A percentile compares a stretch with the other conserved stretches of the same genome.
Evolutionary conservation across 805 yeast species (phyloP).

Genomic region (Metschnikowia matae): DNA sequence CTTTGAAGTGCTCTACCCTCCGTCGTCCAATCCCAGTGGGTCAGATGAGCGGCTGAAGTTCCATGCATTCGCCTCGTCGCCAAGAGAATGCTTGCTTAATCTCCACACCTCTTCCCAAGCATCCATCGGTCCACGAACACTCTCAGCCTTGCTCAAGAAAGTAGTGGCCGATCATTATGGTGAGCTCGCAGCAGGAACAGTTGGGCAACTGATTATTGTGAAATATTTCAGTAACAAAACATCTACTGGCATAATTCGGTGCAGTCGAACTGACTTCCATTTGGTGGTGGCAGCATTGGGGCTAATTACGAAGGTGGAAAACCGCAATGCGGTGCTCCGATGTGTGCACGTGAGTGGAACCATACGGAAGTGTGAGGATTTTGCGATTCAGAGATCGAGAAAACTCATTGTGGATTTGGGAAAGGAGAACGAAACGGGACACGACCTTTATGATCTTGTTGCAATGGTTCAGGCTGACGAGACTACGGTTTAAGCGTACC

Average conservation of each 20-base stretch:
- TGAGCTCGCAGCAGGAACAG: constrained; percentile 67
- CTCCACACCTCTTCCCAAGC: constrained; percentile 51
- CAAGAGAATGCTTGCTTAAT: constrained; percentile 38
- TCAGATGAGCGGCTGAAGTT: constrained; percentile 17
- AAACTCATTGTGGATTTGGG: constrained; percentile 27
- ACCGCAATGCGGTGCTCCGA: constrained; percentile 48
- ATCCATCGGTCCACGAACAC: constrained; percentile 43
- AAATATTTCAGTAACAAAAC: constrained; percentile 81
- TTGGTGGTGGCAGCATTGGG: constrained; percentile 65
- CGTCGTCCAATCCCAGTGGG: constrained; percentile 16
- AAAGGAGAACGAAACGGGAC: constrained; percentile 8
- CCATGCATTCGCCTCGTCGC: constrained; percentile 23
- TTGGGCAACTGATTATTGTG: constrained; percentile 54
- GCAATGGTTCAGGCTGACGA: constrained; percentile 10
- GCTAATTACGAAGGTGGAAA: constrained; percentile 49
- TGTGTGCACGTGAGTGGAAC: constrained; percentile 80
- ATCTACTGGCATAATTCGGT: constrained; percentile 78
- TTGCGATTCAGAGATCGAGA: constrained; percentile 50
- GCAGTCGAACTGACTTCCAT: constrained; percentile 61
- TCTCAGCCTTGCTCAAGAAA: constrained; percentile 52
- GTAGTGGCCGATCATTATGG: constrained; percentile 68
- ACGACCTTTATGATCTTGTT: constrained; percentile 12
- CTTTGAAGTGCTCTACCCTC: constrained; percentile 75
- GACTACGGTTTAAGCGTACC: neutral
- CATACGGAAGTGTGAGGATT: constrained; percentile 75